These are phyloP conservation scores for Exophiala xenobiotica DNA, from an alignment of 2,329 filamentous ascomycete species.

Conservation along the genomic window DNA sequence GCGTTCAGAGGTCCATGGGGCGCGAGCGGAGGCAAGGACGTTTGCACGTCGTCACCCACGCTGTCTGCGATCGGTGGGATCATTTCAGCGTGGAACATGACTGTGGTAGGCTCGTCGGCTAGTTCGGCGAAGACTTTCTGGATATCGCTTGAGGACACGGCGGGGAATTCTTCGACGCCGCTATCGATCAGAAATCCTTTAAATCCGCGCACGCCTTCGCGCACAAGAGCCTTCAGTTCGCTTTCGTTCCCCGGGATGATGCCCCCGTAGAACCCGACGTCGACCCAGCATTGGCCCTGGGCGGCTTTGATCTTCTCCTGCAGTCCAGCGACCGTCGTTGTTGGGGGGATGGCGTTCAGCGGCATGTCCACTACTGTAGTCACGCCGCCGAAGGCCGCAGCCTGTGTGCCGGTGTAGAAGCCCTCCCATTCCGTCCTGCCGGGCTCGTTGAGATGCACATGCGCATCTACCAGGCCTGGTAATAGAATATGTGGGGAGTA, in stretches of 20 bases:
- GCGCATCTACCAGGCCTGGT: slow-evolving; percentile 90
- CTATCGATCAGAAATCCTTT: slow-evolving; percentile 98
- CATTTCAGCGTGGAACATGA: slow-evolving; percentile 99
- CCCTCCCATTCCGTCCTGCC: slow-evolving; percentile 98
- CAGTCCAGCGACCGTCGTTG: slow-evolving; percentile 80
- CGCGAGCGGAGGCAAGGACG: slow-evolving; percentile 65
- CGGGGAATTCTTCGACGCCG: slow-evolving; percentile 93
- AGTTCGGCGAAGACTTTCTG: slow-evolving; percentile 76
- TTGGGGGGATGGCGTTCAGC: slow-evolving; percentile 92
- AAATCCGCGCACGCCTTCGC: slow-evolving; percentile 87
- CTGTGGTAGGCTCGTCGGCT: slow-evolving; percentile 76
- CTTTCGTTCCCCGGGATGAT: slow-evolving; percentile 84
- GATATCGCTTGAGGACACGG: slow-evolving; percentile 78
- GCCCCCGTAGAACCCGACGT: slow-evolving; percentile 97
- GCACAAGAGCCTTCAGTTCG: slow-evolving; percentile 76
- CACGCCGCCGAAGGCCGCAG: slow-evolving; percentile 91
- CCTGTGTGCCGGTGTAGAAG: slow-evolving; percentile 90
- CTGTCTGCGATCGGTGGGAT: slow-evolving; percentile 80
- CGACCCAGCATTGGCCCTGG: slow-evolving; percentile 89
- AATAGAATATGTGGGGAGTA: slow-evolving; percentile 81
- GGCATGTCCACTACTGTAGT: slow-evolving; percentile 99
- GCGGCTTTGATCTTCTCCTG: slow-evolving; percentile 83
- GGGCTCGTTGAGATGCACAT: slow-evolving; percentile 96
- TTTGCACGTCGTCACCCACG: slow-evolving; percentile 73
- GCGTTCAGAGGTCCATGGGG: slow-evolving; percentile 70